phyloP scores from a whole-genome alignment of 1,139 yeast species.

The Eremothecium gossypii region DNA sequence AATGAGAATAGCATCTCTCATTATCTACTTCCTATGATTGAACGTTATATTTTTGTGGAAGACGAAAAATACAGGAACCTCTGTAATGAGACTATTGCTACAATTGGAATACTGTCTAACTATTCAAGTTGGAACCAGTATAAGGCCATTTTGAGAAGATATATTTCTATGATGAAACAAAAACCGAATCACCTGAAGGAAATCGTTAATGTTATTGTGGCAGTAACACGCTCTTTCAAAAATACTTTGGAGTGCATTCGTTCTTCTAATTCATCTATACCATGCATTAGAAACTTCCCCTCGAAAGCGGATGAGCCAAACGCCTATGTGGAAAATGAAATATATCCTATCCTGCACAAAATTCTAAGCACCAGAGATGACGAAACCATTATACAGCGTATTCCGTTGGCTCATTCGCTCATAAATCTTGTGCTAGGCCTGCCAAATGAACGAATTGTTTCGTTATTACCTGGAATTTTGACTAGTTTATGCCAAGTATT shows the following conservation, averaged over 20 bases:
- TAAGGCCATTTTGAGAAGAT: slow-evolving; percentile 64
- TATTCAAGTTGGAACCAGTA: slow-evolving; percentile 73
- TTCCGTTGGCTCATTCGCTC: slow-evolving; percentile 76
- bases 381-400: slow-evolving; percentile 65
- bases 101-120: slow-evolving; percentile 52
- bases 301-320: slow-evolving; percentile 41
- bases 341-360: slow-evolving; percentile 55
- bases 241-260: slow-evolving; percentile 23
- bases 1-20: slow-evolving; percentile 60
- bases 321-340: slow-evolving; percentile 44
- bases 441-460: slow-evolving; percentile 44
- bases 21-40: slow-evolving; percentile 76
- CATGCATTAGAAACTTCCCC: slow-evolving; percentile 28
- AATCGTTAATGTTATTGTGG: slow-evolving; percentile 52
- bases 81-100: slow-evolving; percentile 60
- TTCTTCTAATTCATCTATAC: slow-evolving; percentile 10
- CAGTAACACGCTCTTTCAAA: slow-evolving; percentile 49
- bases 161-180: slow-evolving; percentile 46
- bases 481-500: slow-evolving; percentile 82
- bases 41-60: slow-evolving; percentile 55
- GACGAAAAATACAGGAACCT: slow-evolving; percentile 54
- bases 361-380: slow-evolving; percentile 59
- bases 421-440: slow-evolving; percentile 62
- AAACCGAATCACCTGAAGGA: slow-evolving; percentile 49
- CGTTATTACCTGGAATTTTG: slow-evolving; percentile 69